phyloP scores from a whole-genome alignment of 2,329 filamentous ascomycete species.

The Cladophialophora yegresii region DNA sequence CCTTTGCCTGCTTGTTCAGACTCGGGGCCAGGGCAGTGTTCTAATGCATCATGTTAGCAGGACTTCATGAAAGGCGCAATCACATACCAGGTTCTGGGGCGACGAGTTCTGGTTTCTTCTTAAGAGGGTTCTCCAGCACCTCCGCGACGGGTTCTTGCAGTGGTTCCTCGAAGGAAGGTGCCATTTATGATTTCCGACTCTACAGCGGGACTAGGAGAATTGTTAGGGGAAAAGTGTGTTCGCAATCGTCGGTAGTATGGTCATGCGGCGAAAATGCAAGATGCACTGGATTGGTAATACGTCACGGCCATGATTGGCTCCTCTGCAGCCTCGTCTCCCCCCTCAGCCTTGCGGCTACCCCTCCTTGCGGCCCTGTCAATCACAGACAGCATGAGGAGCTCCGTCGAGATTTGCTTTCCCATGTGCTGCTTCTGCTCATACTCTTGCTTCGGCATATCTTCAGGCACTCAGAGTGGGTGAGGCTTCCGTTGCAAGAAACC shows the following conservation, averaged over 20 bases:
- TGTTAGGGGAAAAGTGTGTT: background rate
- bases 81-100: slow-evolving; percentile 77
- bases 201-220: background rate
- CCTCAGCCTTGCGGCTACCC: slow-evolving; percentile 4
- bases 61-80: background rate
- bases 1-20: slow-evolving; percentile 59
- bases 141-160: slow-evolving; percentile 58
- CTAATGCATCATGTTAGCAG: slow-evolving; percentile 42
- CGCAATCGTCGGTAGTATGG: background rate
- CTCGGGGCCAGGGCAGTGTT: slow-evolving; percentile 84
- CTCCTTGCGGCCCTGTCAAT: background rate
- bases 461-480: background rate
- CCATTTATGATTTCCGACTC: slow-evolving; percentile 57
- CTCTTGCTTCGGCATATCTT: slow-evolving; percentile 1
- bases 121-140: slow-evolving; percentile 73
- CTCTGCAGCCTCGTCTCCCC: background rate
- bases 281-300: slow-evolving; percentile 4
- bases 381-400: background rate
- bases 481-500: background rate
- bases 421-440: background rate
- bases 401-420: background rate
- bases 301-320: background rate
- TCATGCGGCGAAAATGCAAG: background rate
- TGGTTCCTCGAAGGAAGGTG: slow-evolving; percentile 72
- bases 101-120: slow-evolving; percentile 78